Evolutionary conservation across 495 filamentous ascomycete species (phyloP).

Genomic region (Coniosporium apollinis): DNA sequence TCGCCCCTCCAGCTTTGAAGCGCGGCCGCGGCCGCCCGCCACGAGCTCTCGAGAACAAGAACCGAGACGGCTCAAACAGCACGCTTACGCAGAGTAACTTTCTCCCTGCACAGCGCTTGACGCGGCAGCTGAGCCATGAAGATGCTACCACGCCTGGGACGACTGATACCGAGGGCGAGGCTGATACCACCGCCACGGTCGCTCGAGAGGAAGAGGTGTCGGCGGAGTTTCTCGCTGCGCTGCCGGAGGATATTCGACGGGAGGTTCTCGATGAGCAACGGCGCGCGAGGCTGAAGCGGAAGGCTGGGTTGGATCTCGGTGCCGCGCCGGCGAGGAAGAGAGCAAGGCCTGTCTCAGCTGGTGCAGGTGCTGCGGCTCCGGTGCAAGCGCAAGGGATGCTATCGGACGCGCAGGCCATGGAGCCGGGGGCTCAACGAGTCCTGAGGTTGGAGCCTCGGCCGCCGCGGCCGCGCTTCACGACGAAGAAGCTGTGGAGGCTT

Average conservation of each 20-base stretch:
- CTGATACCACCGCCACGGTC: constrained; percentile 7
- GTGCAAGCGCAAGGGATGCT: no score
- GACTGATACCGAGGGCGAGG: constrained; percentile 6
- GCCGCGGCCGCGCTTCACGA: constrained; percentile 46
- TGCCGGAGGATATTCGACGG: constrained; percentile 61
- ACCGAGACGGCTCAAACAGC: constrained; percentile 27
- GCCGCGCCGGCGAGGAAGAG: neutral
- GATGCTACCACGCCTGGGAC: constrained; percentile 2
- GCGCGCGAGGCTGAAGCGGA: constrained; percentile 35
- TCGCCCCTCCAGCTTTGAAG: no score
- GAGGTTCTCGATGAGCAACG: constrained; percentile 63
- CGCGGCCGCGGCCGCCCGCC: constrained; percentile 32
- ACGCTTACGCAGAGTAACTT: constrained; percentile 52
- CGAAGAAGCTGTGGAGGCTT: constrained; percentile 34
- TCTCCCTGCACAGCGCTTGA: constrained; percentile 24
- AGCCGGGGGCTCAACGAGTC: constrained; percentile 21
- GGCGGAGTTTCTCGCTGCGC: constrained; percentile 55
- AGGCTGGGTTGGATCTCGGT: constrained; percentile 22
- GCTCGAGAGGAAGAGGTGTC: constrained; percentile 34
- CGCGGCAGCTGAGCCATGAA: constrained; percentile 2
- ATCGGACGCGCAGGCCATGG: no score
- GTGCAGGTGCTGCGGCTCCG: neutral
- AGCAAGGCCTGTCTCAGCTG: neutral
- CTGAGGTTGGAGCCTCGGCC: constrained; percentile 35
- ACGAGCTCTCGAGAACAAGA: constrained; percentile 28